These are phyloP conservation scores for Dioscorea alata DNA, from an alignment of 106 monocot species.

Conservation along the genomic window DNA sequence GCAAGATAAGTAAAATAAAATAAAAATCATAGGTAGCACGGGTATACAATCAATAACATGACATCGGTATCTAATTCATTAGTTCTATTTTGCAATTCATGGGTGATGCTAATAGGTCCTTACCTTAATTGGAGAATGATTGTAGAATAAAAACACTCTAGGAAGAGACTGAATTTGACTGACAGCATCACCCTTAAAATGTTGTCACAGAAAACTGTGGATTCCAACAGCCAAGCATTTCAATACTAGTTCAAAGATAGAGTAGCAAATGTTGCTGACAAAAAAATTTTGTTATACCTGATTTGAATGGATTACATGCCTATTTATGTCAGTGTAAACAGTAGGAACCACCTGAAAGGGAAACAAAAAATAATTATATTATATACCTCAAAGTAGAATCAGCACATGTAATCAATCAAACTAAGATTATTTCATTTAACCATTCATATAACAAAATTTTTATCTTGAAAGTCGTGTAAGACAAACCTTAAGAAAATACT, in stretches of 20 bases:
- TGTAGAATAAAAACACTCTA: slow-evolving; percentile 96
- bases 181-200: slow-evolving; percentile 65
- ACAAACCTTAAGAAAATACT: slow-evolving; percentile 88
- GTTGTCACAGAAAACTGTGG: slow-evolving; percentile 90
- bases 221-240: neutral
- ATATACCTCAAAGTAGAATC: too few relatives aligned
- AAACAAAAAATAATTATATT: too few relatives aligned
- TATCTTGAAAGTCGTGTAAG: neutral
- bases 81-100: too few relatives aligned
- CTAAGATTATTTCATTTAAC: too few relatives aligned
- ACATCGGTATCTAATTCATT: too few relatives aligned
- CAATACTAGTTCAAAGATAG: slow-evolving; percentile 4
- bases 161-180: slow-evolving; percentile 60
- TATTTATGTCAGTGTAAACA: slow-evolving; percentile 82
- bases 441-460: neutral
- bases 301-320: slow-evolving; percentile 65
- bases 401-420: too few relatives aligned
- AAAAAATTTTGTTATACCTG: slow-evolving; percentile 42
- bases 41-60: too few relatives aligned
- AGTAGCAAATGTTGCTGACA: neutral
- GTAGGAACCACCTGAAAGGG: slow-evolving; percentile 84
- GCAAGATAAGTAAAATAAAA: neutral
- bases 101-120: neutral
- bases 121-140: slow-evolving; percentile 97
- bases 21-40: neutral